These are phyloP conservation scores for Penicillium sp. DNA, from an alignment of 2,329 filamentous ascomycete species.

Conservation along the genomic window DNA sequence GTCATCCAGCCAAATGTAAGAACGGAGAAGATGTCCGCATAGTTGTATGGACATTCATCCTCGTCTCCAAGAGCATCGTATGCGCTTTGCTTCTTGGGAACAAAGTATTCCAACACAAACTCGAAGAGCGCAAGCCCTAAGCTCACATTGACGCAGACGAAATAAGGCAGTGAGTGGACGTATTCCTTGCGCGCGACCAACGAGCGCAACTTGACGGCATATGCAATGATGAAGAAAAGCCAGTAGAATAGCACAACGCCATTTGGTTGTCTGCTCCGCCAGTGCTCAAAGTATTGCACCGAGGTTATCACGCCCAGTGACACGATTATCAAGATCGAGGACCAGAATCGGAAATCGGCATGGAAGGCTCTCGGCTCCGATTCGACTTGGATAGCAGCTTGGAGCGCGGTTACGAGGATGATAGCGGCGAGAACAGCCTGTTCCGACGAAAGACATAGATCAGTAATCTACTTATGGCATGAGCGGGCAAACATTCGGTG, in stretches of 20 bases:
- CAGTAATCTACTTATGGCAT: neutral
- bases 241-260: conserved; percentile 90
- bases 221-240: conserved; percentile 78
- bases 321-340: conserved; percentile 68
- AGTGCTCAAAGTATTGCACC: conserved; percentile 85
- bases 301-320: conserved; percentile 74
- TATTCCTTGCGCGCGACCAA: conserved; percentile 77
- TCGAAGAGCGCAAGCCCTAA: conserved; percentile 69
- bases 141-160: conserved; percentile 72
- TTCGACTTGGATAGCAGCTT: conserved; percentile 75
- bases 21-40: conserved; percentile 89
- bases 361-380: conserved; percentile 70
- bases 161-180: conserved; percentile 67
- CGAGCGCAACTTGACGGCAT: conserved; percentile 81
- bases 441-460: neutral
- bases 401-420: conserved; percentile 66
- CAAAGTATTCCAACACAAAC: conserved; percentile 80
- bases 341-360: conserved; percentile 84
- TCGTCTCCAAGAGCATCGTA: conserved; percentile 67
- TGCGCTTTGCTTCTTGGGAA: conserved; percentile 73
- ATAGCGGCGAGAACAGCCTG: conserved; percentile 68
- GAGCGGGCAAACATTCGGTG: neutral
- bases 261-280: conserved; percentile 79
- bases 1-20: conserved; percentile 99
- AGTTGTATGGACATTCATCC: conserved; percentile 75